Base-by-base conservation (phyloP, 805 yeast species). In the Candida germanica region DNA sequence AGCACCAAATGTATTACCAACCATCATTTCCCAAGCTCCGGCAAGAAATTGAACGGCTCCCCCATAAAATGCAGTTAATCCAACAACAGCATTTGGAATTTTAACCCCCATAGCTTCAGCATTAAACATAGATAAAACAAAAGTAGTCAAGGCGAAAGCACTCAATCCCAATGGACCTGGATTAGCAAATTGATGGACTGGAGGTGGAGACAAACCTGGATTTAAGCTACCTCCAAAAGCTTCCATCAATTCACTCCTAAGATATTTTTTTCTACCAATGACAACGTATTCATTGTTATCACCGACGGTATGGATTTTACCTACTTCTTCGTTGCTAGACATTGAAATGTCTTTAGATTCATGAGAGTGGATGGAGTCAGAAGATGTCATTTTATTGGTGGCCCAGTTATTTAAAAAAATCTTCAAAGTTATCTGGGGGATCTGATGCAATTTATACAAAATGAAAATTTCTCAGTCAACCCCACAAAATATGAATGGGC, bases 1-100 rank as follows among this genome's bases (percentile, higher is more conserved):
- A 42, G 76, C 83, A 64, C 81, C 86, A 63, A 81, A 81, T 18
- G 83, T 75, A 58, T 81, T 80, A 33, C 78, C 83, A 27, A 74
- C 54, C 8, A 75, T 74, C 46, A 80, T 61, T 58, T 80, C 85
- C 83, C 83, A 80, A 60, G 77, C 66, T 28, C 87, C 87, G 15
- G 85, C 84, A 17, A 75, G 56, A 19, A 80, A 50, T 59, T 80
- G 86, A 26, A 71, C 67, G 2, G 68, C 50, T 14, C 87, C 87
- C 39, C 87, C 87, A 44, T 80, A 80, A 51, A 80, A 79, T 44
- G 70, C 60, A 2, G 86, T 80, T 18, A 72, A 53, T 16, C 83
- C 81, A 23, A 79, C 72, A 32, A 78, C 80, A 26, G 75, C 70
- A 41, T 73, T 74, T 18, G 83, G 75, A 33, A 58, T 53, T 0